Evolutionary conservation across 257 asterid species (phyloP).

Genomic region (Solanum tacnaense): DNA sequence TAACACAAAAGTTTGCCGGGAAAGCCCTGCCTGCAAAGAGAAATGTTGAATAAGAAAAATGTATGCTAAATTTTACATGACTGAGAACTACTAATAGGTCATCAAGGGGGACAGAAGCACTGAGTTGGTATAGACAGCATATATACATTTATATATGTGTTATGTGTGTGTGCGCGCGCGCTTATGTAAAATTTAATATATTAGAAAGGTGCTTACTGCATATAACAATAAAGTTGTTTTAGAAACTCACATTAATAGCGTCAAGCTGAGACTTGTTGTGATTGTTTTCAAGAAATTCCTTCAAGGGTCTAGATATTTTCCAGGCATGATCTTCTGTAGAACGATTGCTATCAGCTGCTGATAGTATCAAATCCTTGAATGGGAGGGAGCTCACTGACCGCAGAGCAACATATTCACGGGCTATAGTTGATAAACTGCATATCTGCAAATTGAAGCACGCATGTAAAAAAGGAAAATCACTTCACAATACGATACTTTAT

Average conservation of each 20-base stretch:
- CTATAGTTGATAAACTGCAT: conserved; percentile 89
- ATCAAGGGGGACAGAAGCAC: background rate
- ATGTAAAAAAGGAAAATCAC: background rate
- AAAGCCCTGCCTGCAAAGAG: conserved; percentile 83
- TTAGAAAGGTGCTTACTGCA: background rate
- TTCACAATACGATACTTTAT: background rate
- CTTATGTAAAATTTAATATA: background rate
- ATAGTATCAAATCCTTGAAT: conserved; percentile 73
- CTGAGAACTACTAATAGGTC: background rate
- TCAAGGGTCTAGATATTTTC: conserved; percentile 68
- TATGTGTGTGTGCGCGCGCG: background rate
- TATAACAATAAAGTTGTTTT: conserved; percentile 2
- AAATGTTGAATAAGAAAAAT: conserved; percentile 7
- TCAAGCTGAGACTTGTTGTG: conserved; percentile 82
- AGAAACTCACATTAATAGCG: conserved; percentile 76
- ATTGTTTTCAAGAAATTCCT: conserved; percentile 52
- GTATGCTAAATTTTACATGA: background rate
- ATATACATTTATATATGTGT: background rate
- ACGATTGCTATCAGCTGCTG: conserved; percentile 43
- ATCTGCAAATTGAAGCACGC: conserved; percentile 36
- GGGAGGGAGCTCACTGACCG: conserved; percentile 74
- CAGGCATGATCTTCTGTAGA: conserved; percentile 66
- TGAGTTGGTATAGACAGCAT: background rate
- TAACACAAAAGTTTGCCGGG: conserved; percentile 66
- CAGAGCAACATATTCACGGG: conserved; percentile 85